Evolutionary conservation across 1,284 basidiomycete species (phyloP).

Genomic region (Meira miltonrushii): DNA sequence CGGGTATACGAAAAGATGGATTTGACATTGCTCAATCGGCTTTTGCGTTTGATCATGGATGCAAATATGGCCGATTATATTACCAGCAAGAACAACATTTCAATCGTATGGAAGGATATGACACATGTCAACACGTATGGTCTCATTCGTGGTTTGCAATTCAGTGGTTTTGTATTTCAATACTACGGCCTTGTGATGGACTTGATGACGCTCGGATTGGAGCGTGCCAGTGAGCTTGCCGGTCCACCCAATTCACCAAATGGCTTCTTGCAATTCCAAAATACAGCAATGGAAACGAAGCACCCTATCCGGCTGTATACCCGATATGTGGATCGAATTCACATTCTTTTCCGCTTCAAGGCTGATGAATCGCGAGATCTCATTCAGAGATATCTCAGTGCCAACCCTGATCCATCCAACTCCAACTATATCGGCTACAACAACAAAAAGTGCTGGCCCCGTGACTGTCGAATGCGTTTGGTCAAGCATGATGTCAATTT

Average conservation of each 20-base stretch:
- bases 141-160: constrained; percentile 51
- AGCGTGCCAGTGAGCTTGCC: constrained; percentile 51
- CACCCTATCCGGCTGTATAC: constrained; percentile 51
- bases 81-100: constrained; percentile 53
- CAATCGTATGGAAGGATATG: constrained; percentile 53
- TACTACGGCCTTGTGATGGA: constrained; percentile 52
- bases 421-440: constrained; percentile 99
- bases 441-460: constrained; percentile 98
- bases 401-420: constrained; percentile 96
- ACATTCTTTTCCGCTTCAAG: constrained; percentile 89
- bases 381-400: constrained; percentile 92
- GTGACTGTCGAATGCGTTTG: constrained; percentile 96
- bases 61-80: constrained; percentile 53
- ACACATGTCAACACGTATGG: constrained; percentile 51
- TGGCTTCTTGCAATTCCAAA: constrained; percentile 49
- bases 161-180: constrained; percentile 52
- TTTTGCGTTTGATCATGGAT: constrained; percentile 52
- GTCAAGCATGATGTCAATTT: constrained; percentile 99
- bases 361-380: constrained; percentile 96
- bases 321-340: constrained; percentile 51
- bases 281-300: constrained; percentile 44
- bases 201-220: constrained; percentile 48
- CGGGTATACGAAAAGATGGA: constrained; percentile 52
- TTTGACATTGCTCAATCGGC: constrained; percentile 49
- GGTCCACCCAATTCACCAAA: constrained; percentile 50